Conservation (phyloP, 2,329 filamentous ascomycete species). For the Remersonia thermophila region DNA sequence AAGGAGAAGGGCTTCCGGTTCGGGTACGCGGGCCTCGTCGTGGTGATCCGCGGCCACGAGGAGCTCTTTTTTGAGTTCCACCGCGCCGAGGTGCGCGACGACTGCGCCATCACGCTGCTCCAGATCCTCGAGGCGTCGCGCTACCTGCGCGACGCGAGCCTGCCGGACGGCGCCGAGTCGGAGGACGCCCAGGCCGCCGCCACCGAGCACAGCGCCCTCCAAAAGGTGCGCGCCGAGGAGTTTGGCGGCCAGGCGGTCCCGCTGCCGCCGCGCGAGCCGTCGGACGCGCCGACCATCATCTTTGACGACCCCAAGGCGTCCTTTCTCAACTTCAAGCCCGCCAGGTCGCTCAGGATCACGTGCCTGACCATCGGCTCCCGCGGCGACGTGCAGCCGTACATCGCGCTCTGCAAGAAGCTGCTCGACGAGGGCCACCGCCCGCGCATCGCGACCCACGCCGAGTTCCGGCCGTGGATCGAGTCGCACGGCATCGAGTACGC, state of each 20-base stretch:
- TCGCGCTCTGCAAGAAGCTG: slow-evolving; percentile 84
- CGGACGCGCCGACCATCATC: slow-evolving; percentile 60
- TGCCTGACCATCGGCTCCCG: slow-evolving; percentile 93
- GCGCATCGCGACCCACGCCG: slow-evolving; percentile 80
- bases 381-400: slow-evolving; percentile 95
- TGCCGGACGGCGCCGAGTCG: slow-evolving; percentile 55
- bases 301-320: slow-evolving; percentile 86
- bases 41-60: slow-evolving; percentile 90
- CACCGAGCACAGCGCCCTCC: slow-evolving; percentile 68
- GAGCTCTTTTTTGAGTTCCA: slow-evolving; percentile 95
- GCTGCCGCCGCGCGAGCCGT: slow-evolving; percentile 32
- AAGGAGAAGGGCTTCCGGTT: slow-evolving; percentile 93
- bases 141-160: slow-evolving; percentile 56
- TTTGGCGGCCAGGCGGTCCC: slow-evolving; percentile 38
- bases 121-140: slow-evolving; percentile 62
- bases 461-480: slow-evolving; percentile 82
- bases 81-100: slow-evolving; percentile 65
- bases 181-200: slow-evolving; percentile 62
- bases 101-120: slow-evolving; percentile 73
- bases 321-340: slow-evolving; percentile 81
- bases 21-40: slow-evolving; percentile 77
- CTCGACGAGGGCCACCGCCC: slow-evolving; percentile 76
- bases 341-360: slow-evolving; percentile 67
- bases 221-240: slow-evolving; percentile 54
- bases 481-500: slow-evolving; percentile 91